These are phyloP conservation scores for Salisapilia sapeloensis DNA, from an alignment of 352 stramenopile species.

Conservation along the genomic window DNA sequence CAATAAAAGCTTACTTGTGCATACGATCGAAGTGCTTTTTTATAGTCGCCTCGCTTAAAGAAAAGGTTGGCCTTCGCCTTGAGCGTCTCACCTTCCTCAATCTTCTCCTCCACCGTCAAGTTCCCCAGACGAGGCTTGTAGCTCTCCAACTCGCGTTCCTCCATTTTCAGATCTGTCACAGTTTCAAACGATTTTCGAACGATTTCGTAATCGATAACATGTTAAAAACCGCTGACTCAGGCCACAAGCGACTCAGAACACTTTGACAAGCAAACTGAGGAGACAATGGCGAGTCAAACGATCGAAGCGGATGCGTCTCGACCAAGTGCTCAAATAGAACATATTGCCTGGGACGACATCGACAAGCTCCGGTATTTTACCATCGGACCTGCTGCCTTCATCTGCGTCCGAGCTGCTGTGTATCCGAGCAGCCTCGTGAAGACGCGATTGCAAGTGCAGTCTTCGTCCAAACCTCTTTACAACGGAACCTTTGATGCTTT, in stretches of 20 bases:
- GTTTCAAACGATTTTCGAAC: no score
- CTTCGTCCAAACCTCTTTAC: conserved; percentile 46
- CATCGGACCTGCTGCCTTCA: conserved; percentile 66
- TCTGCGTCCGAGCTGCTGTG: conserved; percentile 63
- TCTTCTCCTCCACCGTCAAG: conserved; percentile 51
- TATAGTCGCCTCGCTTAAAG: conserved; percentile 38
- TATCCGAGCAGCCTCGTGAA: conserved; percentile 83
- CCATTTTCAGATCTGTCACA: no score
- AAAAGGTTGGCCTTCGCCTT: conserved; percentile 66
- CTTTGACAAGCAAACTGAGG: no score
- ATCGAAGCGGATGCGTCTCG: no score
- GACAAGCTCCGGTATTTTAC: conserved; percentile 80
- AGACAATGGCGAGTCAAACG: no score
- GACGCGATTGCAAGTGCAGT: conserved; percentile 78
- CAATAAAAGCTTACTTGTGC: conserved; percentile 12
- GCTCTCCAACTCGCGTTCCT: conserved; percentile 25
- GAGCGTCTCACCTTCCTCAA: conserved; percentile 47
- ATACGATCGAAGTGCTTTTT: conserved; percentile 43
- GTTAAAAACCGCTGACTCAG: no score
- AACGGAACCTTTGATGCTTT: conserved; percentile 71
- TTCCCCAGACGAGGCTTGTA: conserved; percentile 52
- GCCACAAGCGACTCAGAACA: no score
- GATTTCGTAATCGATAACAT: no score
- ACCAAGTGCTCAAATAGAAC: conserved; percentile 31
- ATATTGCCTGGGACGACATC: conserved; percentile 82